Percentiles rank a stretch among this genome's conserved stretches.
Conservation (phyloP, 176 grass and related monocot species). For the Secale cereale region DNA sequence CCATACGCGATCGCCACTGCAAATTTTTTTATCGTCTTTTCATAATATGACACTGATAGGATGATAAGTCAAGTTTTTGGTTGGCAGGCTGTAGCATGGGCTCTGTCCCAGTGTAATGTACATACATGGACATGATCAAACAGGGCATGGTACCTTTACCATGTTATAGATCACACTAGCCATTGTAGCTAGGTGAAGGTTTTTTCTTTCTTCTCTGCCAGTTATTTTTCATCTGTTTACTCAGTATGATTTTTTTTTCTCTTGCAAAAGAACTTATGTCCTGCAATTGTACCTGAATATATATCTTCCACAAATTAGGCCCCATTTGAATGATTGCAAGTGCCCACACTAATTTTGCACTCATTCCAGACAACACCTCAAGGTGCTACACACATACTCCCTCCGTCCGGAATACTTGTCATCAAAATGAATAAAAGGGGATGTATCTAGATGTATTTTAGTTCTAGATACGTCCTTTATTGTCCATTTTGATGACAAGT, state of each 20-base stretch:
- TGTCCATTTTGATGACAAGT: too few relatives aligned
- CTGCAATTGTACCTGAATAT: too few relatives aligned
- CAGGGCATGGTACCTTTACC: background rate
- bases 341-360: too few relatives aligned
- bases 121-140: slow-evolving; percentile 5
- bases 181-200: background rate
- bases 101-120: slow-evolving; percentile 21
- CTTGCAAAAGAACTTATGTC: background rate
- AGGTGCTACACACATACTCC: too few relatives aligned
- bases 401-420: too few relatives aligned
- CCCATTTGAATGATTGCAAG: too few relatives aligned
- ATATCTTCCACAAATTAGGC: too few relatives aligned
- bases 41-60: background rate
- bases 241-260: background rate
- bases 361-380: too few relatives aligned
- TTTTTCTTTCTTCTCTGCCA: background rate
- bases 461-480: too few relatives aligned
- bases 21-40: background rate
- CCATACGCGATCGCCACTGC: background rate
- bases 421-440: too few relatives aligned
- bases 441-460: too few relatives aligned
- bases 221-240: background rate
- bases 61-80: background rate
- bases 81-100: background rate
- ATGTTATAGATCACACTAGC: slow-evolving; percentile 11